Evolutionary conservation across 805 yeast genomes (phyloP).

Genomic region (Kockiozyma suomiensis): DNA sequence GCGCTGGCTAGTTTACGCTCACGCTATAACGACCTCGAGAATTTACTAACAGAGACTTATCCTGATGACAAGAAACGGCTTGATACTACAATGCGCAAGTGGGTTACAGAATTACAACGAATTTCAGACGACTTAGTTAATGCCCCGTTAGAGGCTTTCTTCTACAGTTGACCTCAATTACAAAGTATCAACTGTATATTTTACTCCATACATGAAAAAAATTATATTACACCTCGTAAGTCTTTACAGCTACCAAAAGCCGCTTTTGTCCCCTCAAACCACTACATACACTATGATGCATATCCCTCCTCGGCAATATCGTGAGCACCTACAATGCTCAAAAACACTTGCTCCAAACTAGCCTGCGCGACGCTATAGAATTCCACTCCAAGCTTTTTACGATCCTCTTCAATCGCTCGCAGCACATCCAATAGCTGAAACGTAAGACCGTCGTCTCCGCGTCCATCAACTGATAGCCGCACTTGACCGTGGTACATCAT

Average conservation of each 20-base stretch:
- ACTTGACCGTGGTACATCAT: slow-evolving; percentile 38
- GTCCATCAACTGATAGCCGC: slow-evolving; percentile 31
- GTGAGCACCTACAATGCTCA: slow-evolving; percentile 40
- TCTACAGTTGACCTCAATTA: slow-evolving; percentile 9
- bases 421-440: slow-evolving; percentile 26
- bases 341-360: slow-evolving; percentile 42
- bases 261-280: too few relatives aligned
- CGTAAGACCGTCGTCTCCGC: neutral
- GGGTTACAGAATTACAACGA: slow-evolving; percentile 21
- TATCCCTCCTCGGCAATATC: slow-evolving; percentile 38
- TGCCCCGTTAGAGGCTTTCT: slow-evolving; percentile 10
- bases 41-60: neutral
- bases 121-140: neutral
- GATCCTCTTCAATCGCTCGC: slow-evolving; percentile 18
- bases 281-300: neutral
- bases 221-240: too few relatives aligned
- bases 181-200: too few relatives aligned
- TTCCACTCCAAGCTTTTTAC: slow-evolving; percentile 30
- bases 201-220: too few relatives aligned
- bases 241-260: too few relatives aligned
- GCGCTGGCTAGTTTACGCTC: slow-evolving; percentile 1
- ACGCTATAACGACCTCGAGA: slow-evolving; percentile 18
- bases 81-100: slow-evolving; percentile 24
- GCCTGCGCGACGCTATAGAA: slow-evolving; percentile 41
- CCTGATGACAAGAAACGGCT: slow-evolving; percentile 17